A percentile compares a stretch with the other conserved stretches of the same genome.
These are phyloP conservation scores for Wickerhamiella brachini DNA, from an alignment of 805 yeast genomes.

Conservation along the genomic window DNA sequence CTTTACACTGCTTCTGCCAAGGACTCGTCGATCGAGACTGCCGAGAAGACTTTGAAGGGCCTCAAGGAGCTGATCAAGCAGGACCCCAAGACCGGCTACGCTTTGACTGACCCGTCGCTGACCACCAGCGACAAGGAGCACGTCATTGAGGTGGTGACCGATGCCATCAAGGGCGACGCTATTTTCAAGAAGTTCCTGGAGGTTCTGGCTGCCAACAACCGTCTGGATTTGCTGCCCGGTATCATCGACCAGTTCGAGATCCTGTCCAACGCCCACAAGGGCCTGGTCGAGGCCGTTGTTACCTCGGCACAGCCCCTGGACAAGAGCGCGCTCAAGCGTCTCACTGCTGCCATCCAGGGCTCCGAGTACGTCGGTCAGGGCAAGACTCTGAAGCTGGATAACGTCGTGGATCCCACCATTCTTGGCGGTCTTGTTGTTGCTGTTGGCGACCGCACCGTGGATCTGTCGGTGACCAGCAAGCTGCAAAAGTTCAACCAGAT, in stretches of 20 bases:
- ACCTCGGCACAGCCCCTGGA: constrained; percentile 79
- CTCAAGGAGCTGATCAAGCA: constrained; percentile 40
- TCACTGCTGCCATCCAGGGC: constrained; percentile 62
- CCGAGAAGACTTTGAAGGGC: constrained; percentile 49
- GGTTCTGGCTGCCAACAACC: constrained; percentile 88
- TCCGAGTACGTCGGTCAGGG: constrained; percentile 75
- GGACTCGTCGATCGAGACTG: constrained; percentile 59
- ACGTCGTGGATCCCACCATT: constrained; percentile 77
- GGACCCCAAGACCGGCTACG: constrained; percentile 50
- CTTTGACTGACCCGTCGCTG: constrained; percentile 73
- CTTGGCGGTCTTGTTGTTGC: constrained; percentile 93
- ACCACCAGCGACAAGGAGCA: constrained; percentile 57
- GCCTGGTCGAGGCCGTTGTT: constrained; percentile 84
- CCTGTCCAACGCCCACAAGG: constrained; percentile 79
- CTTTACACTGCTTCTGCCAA: constrained; percentile 83
- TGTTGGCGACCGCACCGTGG: constrained; percentile 94
- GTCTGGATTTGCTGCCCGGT: constrained; percentile 55
- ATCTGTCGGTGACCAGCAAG: constrained; percentile 73
- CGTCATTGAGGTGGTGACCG: constrained; percentile 47
- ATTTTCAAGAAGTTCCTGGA: constrained; percentile 65
- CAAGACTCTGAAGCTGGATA: constrained; percentile 71
- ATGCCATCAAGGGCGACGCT: constrained; percentile 42
- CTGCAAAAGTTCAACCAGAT: constrained; percentile 80
- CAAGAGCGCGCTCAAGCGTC: constrained; percentile 58
- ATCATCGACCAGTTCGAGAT: constrained; percentile 59